Conservation (phyloP, 768 basidiomycete species). For the Gloeopeniophorella convolvens region DNA sequence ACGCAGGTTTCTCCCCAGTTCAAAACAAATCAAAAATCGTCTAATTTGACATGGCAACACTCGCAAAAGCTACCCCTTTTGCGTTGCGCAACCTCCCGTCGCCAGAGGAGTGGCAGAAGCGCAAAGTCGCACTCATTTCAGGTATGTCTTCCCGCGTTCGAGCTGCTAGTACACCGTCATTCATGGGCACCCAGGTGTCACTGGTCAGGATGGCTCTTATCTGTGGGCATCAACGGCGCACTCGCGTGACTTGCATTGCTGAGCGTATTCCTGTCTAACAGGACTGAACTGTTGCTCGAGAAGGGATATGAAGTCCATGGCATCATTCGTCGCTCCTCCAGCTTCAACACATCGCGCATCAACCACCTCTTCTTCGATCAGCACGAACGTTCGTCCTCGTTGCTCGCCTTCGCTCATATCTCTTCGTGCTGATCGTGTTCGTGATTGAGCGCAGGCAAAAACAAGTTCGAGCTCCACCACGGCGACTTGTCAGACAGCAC, state of each 20-base stretch:
- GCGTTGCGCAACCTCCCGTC: constrained; percentile 50
- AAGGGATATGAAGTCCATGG: constrained; percentile 94
- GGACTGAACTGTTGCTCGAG: constrained; percentile 74
- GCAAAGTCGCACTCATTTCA: constrained; percentile 91
- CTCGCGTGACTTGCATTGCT: constrained; percentile 15
- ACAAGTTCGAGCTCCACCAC: constrained; percentile 80
- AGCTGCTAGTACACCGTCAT: constrained; percentile 12
- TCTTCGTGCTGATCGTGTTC: constrained; percentile 1
- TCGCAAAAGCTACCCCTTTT: constrained; percentile 26
- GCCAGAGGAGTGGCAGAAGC: constrained; percentile 78
- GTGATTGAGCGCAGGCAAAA: constrained; percentile 51
- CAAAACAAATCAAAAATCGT: no score
- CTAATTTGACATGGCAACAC: constrained; percentile 34
- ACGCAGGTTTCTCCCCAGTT: not conserved
- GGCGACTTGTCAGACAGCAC: constrained; percentile 95
- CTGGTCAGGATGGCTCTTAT: constrained; percentile 95
- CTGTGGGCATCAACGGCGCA: constrained; percentile 45
- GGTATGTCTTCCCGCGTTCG: constrained; percentile 38
- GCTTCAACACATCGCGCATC: constrained; percentile 94
- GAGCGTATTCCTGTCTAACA: constrained; percentile 26
- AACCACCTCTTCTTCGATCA: constrained; percentile 91
- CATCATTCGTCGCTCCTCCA: constrained; percentile 94
- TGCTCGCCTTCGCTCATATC: not conserved
- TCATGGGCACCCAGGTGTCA: constrained; percentile 58
- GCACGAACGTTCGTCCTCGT: constrained; percentile 66